These are phyloP conservation scores for Puccinia sorghi DNA, from an alignment of 1,284 basidiomycete species.

Conservation along the genomic window DNA sequence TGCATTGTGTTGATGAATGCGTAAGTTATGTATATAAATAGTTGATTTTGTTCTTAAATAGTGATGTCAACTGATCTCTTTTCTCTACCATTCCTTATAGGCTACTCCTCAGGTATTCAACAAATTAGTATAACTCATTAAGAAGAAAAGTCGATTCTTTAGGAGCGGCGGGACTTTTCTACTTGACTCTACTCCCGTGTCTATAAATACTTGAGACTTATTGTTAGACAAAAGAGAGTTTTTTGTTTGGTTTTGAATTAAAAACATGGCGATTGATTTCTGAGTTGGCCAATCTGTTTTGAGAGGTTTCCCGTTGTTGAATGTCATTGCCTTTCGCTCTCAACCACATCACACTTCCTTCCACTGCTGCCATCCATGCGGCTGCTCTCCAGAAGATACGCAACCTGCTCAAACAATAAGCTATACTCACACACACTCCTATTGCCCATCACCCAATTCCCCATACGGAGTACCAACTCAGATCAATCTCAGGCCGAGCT, in stretches of 20 bases:
- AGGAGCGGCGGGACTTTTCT: too few relatives aligned
- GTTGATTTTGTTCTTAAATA: not conserved
- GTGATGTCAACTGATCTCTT: not conserved
- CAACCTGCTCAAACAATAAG: conserved; percentile 3
- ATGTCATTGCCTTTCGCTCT: too few relatives aligned
- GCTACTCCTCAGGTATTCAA: conserved; percentile 39
- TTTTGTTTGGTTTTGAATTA: too few relatives aligned
- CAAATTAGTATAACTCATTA: conserved; percentile 22
- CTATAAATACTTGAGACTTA: too few relatives aligned
- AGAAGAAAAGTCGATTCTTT: not conserved
- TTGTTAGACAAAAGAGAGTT: too few relatives aligned
- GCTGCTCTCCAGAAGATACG: not conserved
- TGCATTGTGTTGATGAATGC: conserved; percentile 50
- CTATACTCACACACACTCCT: conserved; percentile 71
- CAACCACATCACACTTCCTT: too few relatives aligned
- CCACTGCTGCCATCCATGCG: too few relatives aligned
- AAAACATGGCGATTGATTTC: too few relatives aligned
- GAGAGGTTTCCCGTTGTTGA: too few relatives aligned
- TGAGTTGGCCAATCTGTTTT: too few relatives aligned
- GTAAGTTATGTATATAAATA: conserved; percentile 19
- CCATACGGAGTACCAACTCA: conserved; percentile 64
- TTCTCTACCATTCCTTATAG: not conserved
- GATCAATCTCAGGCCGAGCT: conserved; percentile 70
- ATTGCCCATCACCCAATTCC: conserved; percentile 80
- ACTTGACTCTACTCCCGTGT: too few relatives aligned